Evolutionary conservation across 108 stramenopile genomes (phyloP).

Genomic region (Schizochytrium sp.): DNA sequence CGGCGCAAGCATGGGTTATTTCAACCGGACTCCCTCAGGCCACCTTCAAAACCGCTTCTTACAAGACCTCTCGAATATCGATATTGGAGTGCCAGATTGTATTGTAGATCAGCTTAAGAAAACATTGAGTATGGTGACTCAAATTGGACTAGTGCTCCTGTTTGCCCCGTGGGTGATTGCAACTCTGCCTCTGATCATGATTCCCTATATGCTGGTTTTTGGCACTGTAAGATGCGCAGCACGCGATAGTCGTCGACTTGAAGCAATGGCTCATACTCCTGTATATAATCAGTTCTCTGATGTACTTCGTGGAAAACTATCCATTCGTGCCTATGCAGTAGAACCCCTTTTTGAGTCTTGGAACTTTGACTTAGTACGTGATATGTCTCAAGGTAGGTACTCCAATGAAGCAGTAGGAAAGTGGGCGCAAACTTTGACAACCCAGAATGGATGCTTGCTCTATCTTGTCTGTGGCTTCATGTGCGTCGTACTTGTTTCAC

Average conservation of each 20-base stretch:
- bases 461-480: conserved; percentile 73
- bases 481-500: conserved; percentile 78
- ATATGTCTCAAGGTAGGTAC: conserved; percentile 30
- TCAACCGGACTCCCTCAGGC: conserved; percentile 90
- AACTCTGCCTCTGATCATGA: neutral
- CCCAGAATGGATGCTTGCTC: conserved; percentile 51
- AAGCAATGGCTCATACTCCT: conserved; percentile 48
- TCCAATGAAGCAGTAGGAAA: conserved; percentile 54
- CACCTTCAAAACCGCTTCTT: conserved; percentile 84
- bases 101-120: conserved; percentile 84
- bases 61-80: neutral
- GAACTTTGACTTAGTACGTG: neutral
- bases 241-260: conserved; percentile 64
- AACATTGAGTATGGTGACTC: conserved; percentile 76
- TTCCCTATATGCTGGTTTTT: conserved; percentile 56
- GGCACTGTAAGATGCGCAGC: conserved; percentile 54
- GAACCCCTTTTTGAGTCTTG: neutral
- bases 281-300: conserved; percentile 53
- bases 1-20: conserved; percentile 86
- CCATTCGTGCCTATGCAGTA: conserved; percentile 35
- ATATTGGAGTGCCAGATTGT: conserved; percentile 64
- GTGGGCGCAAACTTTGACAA: conserved; percentile 60
- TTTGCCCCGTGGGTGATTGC: conserved; percentile 52
- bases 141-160: conserved; percentile 46
- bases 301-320: neutral